Conservation (phyloP, 352 stramenopile genomes). For the Phytopythium mirpurense region DNA sequence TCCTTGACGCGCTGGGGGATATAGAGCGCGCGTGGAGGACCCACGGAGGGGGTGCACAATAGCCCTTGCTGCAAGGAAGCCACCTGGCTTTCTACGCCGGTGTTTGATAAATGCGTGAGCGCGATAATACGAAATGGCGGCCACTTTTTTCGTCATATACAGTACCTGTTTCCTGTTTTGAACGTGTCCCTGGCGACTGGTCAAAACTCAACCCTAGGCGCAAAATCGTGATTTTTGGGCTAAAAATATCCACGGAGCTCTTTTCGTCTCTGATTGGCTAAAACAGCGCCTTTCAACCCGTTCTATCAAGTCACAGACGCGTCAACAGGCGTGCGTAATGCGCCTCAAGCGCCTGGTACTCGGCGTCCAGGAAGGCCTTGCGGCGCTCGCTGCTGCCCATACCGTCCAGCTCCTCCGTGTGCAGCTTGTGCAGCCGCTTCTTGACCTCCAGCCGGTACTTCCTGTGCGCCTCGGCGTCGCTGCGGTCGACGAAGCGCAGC, state of each 20-base stretch:
- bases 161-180: no score
- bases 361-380: slow-evolving; percentile 72
- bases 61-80: no score
- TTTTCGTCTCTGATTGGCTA: not conserved
- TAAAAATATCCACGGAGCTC: no score
- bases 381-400: slow-evolving; percentile 63
- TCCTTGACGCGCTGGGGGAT: no score
- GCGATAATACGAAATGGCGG: not conserved
- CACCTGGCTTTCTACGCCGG: no score
- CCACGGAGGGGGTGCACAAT: no score
- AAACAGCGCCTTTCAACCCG: not conserved
- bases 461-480: slow-evolving; percentile 48
- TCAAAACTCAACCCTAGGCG: no score
- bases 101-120: no score
- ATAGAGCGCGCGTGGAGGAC: no score
- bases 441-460: slow-evolving; percentile 79
- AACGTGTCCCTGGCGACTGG: no score
- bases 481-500: slow-evolving; percentile 41
- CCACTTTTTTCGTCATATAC: slow-evolving; percentile 1
- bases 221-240: slow-evolving; percentile 18
- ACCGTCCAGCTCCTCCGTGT: slow-evolving; percentile 66
- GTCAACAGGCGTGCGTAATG: slow-evolving; percentile 45
- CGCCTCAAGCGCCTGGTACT: slow-evolving; percentile 45
- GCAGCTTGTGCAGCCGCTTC: slow-evolving; percentile 63
- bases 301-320: slow-evolving; percentile 10